These are phyloP conservation scores for Xylaria sp. DNA, from an alignment of 2,329 filamentous ascomycete species.

Conservation along the genomic window DNA sequence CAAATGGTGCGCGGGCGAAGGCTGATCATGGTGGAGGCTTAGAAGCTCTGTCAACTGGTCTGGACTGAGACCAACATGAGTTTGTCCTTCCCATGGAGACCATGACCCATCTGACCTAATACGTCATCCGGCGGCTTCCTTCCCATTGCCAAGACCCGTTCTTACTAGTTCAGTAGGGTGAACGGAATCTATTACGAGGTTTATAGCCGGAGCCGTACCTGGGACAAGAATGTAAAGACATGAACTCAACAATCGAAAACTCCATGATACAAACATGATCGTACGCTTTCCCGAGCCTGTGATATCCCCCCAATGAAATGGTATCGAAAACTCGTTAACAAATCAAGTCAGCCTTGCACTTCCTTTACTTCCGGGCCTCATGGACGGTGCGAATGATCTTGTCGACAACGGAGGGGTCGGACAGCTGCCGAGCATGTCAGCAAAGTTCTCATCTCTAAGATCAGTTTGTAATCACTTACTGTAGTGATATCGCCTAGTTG, in stretches of 20 bases:
- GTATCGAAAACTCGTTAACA: constrained; percentile 19
- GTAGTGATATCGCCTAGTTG: constrained; percentile 92
- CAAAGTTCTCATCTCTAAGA: neutral
- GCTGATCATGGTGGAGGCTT: neutral
- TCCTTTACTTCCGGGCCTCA: constrained; percentile 59
- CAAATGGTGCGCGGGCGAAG: neutral
- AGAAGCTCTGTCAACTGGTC: no score
- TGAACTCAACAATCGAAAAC: neutral
- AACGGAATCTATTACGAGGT: constrained; percentile 1
- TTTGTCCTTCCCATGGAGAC: no score
- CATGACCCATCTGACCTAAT: no score
- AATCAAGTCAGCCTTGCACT: constrained; percentile 26
- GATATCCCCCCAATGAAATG: constrained; percentile 17
- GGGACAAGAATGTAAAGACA: neutral
- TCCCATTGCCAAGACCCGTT: neutral
- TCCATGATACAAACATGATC: neutral
- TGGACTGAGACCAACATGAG: no score
- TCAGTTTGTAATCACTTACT: constrained; percentile 56
- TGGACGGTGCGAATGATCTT: constrained; percentile 87
- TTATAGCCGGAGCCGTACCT: neutral
- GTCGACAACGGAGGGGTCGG: constrained; percentile 84
- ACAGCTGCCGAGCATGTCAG: constrained; percentile 61
- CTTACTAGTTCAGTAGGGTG: neutral
- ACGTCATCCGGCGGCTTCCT: neutral
- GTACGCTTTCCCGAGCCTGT: constrained; percentile 7